Percentiles rank a stretch among this genome's conserved stretches.
phyloP scores from a whole-genome alignment of 2,329 filamentous ascomycete species.

The Phialophora expanda region DNA sequence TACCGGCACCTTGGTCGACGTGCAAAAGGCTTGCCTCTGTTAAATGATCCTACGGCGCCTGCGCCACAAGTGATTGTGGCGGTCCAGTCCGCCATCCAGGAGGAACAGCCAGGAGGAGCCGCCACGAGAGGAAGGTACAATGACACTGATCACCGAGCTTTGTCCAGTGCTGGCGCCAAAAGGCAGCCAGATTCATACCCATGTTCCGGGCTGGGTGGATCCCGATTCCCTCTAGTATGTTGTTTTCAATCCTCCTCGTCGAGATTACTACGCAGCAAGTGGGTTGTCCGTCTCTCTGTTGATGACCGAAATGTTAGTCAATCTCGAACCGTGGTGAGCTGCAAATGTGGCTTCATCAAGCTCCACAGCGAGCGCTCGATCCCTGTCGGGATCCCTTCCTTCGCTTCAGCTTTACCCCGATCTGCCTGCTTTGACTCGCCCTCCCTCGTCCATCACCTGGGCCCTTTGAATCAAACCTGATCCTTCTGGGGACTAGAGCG shows the following conservation, averaged over 20 bases:
- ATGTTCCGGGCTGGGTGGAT: background rate
- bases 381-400: constrained; percentile 8
- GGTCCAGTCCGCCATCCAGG: background rate
- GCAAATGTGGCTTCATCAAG: constrained; percentile 11
- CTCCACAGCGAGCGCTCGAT: constrained; percentile 11
- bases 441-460: background rate
- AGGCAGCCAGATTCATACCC: background rate
- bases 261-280: constrained; percentile 4
- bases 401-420: constrained; percentile 19
- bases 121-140: background rate
- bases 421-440: background rate
- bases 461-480: background rate
- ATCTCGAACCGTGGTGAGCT: background rate
- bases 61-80: constrained; percentile 6
- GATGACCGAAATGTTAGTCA: constrained; percentile 20
- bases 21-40: background rate
- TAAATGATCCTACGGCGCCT: background rate
- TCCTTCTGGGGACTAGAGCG: constrained; percentile 1
- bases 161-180: background rate
- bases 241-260: background rate
- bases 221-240: constrained; percentile 2
- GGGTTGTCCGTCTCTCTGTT: background rate
- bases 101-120: background rate
- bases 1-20: constrained; percentile 1
- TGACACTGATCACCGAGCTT: background rate